These are phyloP conservation scores for Populus hybrid DNA, from an alignment of 441 rosid genomes.

Conservation along the genomic window DNA sequence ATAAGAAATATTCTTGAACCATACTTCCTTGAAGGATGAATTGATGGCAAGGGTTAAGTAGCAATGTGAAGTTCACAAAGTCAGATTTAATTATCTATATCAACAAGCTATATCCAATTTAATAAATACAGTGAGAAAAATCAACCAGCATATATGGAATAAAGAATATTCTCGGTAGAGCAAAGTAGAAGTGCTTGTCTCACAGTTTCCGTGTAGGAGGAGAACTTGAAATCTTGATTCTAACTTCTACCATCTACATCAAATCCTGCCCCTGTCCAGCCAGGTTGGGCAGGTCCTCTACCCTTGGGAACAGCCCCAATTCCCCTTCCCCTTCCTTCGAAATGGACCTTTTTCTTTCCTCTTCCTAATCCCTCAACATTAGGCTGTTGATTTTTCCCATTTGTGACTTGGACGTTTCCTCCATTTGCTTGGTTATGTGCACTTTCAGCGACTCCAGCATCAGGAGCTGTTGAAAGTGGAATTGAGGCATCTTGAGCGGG, in stretches of 20 bases:
- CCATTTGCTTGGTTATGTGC: slow-evolving; percentile 36
- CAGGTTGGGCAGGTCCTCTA: slow-evolving; percentile 52
- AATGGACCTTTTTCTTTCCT: slow-evolving; percentile 56
- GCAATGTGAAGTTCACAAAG: slow-evolving; percentile 6
- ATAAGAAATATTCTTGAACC: not conserved
- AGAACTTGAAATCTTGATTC: slow-evolving; percentile 18
- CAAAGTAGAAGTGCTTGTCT: slow-evolving; percentile 14
- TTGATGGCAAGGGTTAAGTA: not conserved
- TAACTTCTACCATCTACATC: slow-evolving; percentile 75
- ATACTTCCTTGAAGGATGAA: not conserved
- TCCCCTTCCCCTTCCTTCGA: slow-evolving; percentile 71
- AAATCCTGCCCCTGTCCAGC: slow-evolving; percentile 92
- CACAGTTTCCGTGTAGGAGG: slow-evolving; percentile 18
- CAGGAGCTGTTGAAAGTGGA: slow-evolving; percentile 29
- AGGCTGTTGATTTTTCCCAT: slow-evolving; percentile 40
- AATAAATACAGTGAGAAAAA: slow-evolving; percentile 5
- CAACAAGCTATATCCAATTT: slow-evolving; percentile 20
- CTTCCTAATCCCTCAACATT: slow-evolving; percentile 52
- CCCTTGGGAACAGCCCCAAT: slow-evolving; percentile 55
- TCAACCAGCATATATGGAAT: not conserved
- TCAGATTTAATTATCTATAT: slow-evolving; percentile 15
- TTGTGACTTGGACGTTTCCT: slow-evolving; percentile 25
- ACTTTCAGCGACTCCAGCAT: slow-evolving; percentile 28
- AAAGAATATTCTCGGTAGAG: slow-evolving; percentile 26
- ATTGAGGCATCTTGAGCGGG: slow-evolving; percentile 28